phyloP scores from a whole-genome alignment of 2,329 filamentous ascomycete genomes.

The Phyllosticta capitalensis region DNA sequence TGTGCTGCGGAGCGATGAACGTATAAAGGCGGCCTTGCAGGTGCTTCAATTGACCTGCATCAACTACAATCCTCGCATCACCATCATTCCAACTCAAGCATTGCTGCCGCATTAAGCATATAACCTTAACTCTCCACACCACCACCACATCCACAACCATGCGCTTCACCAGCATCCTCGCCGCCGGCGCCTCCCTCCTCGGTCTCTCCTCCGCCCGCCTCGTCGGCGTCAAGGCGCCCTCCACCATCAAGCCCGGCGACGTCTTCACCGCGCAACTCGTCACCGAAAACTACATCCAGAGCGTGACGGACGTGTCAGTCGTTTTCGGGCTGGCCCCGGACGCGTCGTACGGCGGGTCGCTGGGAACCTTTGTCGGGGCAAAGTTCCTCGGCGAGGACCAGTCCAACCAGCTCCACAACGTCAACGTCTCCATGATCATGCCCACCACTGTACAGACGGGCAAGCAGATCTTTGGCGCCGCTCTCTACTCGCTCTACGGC shows the following conservation, averaged over 20 bases:
- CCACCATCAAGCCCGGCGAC: conserved; percentile 30
- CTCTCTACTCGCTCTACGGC: conserved; percentile 22
- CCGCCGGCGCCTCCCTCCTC: conserved; percentile 13
- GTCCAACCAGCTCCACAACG: conserved; percentile 19
- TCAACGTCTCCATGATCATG: conserved; percentile 16
- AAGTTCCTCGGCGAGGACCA: conserved; percentile 30
- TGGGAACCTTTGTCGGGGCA: conserved; percentile 24
- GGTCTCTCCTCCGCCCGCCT: conserved; percentile 31
- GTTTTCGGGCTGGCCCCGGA: conserved; percentile 31
- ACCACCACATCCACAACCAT: conserved; percentile 9
- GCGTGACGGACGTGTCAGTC: conserved; percentile 36
- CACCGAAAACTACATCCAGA: conserved; percentile 37
- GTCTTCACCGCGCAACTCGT: conserved; percentile 31
- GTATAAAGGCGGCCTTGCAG: too few relatives aligned
- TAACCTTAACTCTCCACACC: not conserved
- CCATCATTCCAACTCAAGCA: too few relatives aligned
- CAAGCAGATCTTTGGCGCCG: conserved; percentile 15
- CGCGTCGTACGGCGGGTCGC: conserved; percentile 18
- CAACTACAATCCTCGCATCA: too few relatives aligned
- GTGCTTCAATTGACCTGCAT: too few relatives aligned
- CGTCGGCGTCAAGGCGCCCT: conserved; percentile 34
- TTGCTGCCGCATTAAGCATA: not conserved
- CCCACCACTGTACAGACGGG: conserved; percentile 14
- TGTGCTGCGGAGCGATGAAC: not conserved
- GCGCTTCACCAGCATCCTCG: conserved; percentile 15